phyloP scores from a whole-genome alignment of 1,139 yeast genomes.

The Geotrichum macrosporum region DNA sequence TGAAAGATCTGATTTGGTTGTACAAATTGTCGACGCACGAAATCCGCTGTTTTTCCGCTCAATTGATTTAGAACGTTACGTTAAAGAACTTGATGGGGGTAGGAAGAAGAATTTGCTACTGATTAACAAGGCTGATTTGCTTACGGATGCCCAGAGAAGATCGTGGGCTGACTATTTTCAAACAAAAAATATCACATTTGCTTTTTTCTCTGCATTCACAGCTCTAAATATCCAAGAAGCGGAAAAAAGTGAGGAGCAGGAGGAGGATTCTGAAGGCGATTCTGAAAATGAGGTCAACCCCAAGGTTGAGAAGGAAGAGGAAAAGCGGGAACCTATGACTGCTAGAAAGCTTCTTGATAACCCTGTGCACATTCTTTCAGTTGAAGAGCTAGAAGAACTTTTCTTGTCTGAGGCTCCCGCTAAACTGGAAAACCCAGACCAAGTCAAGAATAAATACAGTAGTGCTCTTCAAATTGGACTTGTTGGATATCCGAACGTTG shows the following conservation, averaged over 20 bases:
- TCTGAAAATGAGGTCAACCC: conserved; percentile 20
- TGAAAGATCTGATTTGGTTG: conserved; percentile 89
- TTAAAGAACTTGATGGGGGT: conserved; percentile 60
- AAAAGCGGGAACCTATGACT: conserved; percentile 13
- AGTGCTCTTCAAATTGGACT: conserved; percentile 76
- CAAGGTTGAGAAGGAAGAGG: no score
- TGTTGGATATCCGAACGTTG: conserved; percentile 90
- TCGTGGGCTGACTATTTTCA: conserved; percentile 85
- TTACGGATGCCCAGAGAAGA: conserved; percentile 69
- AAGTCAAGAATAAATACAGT: conserved; percentile 42
- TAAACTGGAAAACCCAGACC: conserved; percentile 70
- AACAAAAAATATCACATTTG: conserved; percentile 65
- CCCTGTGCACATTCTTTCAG: conserved; percentile 66
- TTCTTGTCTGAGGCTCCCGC: conserved; percentile 78
- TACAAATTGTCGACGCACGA: conserved; percentile 97
- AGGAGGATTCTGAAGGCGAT: conserved; percentile 24
- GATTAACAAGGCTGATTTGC: conserved; percentile 90
- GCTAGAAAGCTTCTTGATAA: conserved; percentile 33
- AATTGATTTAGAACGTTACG: conserved; percentile 80
- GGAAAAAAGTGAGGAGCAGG: conserved; percentile 22
- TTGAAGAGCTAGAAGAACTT: conserved; percentile 77
- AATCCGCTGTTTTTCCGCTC: conserved; percentile 90
- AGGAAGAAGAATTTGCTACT: conserved; percentile 72
- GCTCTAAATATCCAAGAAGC: conserved; percentile 43
- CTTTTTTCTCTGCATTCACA: conserved; percentile 86